phyloP scores from a whole-genome alignment of 176 grass and related monocot species.

The Oryza officinalis region DNA sequence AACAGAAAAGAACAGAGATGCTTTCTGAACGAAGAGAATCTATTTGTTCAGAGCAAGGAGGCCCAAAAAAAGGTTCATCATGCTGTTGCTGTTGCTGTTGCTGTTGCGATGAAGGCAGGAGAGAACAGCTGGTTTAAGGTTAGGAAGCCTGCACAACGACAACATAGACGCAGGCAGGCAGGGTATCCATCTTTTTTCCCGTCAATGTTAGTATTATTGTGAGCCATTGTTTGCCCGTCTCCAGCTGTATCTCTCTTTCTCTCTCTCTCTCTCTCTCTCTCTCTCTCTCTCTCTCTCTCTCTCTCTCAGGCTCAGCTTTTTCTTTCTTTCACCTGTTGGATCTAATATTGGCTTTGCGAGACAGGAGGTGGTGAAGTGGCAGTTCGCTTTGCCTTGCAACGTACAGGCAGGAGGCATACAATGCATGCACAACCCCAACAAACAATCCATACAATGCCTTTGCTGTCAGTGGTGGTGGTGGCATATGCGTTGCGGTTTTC shows the following conservation, averaged over 20 bases:
- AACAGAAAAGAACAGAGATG: not conserved
- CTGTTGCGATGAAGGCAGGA: not conserved
- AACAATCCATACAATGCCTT: too few species aligned
- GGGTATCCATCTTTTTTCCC: not conserved
- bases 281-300: too few species aligned
- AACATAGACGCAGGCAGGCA: not conserved
- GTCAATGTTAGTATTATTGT: not conserved
- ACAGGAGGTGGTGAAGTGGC: not conserved
- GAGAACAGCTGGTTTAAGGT: not conserved
- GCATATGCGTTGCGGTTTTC: not conserved
- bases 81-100: not conserved
- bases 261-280: too few species aligned
- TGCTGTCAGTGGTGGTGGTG: not conserved
- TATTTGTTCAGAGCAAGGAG: not conserved
- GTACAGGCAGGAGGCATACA: not conserved
- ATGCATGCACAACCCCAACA: not conserved
- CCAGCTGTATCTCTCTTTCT: not conserved
- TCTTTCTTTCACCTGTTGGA: not conserved
- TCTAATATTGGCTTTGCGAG: not conserved
- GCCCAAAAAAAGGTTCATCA: not conserved
- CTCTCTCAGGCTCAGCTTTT: not conserved
- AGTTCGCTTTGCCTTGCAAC: not conserved
- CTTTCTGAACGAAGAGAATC: not conserved
- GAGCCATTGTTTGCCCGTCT: not conserved
- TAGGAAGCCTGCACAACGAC: not conserved